These are phyloP conservation scores for Choanephora cucurbitarum DNA, from an alignment of 371 early-diverging fungal species.

Conservation along the genomic window DNA sequence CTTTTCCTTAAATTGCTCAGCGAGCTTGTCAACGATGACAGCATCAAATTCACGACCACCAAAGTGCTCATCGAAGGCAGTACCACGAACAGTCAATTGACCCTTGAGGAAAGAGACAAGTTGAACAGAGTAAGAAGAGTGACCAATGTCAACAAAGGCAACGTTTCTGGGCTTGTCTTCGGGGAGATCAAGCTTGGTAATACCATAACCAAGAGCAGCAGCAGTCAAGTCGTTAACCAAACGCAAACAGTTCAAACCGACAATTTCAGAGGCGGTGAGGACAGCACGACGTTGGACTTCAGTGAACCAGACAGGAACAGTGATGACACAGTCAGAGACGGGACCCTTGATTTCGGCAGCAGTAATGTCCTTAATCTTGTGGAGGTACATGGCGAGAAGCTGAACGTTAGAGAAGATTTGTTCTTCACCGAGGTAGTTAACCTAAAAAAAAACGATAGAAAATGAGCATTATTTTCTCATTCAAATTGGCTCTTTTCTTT, in stretches of 20 bases:
- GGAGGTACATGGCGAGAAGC: conserved; percentile 92
- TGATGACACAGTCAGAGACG: conserved; percentile 93
- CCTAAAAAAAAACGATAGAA: conserved; percentile 33
- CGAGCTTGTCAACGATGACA: conserved; percentile 83
- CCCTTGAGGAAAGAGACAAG: conserved; percentile 94
- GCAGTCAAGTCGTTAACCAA: conserved; percentile 94
- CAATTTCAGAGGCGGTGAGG: conserved; percentile 87
- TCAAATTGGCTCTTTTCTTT: not conserved
- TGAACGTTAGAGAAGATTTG: conserved; percentile 86
- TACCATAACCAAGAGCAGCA: conserved; percentile 95
- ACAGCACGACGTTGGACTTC: conserved; percentile 92
- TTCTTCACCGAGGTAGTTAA: conserved; percentile 78
- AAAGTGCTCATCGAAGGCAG: conserved; percentile 89
- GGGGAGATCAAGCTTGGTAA: conserved; percentile 96
- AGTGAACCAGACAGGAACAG: conserved; percentile 94
- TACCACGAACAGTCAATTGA: conserved; percentile 87
- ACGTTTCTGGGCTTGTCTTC: conserved; percentile 93
- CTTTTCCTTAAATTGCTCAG: conserved; percentile 88
- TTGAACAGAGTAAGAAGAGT: conserved; percentile 88
- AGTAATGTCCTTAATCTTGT: conserved; percentile 90
- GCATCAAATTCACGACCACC: conserved; percentile 97
- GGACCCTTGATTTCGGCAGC: conserved; percentile 80
- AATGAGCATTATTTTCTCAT: too few relatives aligned
- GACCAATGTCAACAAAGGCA: conserved; percentile 94
- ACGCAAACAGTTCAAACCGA: conserved; percentile 91